These are phyloP conservation scores for Stygiomarasmius scandens DNA, from an alignment of 1,284 basidiomycete species.

Conservation along the genomic window DNA sequence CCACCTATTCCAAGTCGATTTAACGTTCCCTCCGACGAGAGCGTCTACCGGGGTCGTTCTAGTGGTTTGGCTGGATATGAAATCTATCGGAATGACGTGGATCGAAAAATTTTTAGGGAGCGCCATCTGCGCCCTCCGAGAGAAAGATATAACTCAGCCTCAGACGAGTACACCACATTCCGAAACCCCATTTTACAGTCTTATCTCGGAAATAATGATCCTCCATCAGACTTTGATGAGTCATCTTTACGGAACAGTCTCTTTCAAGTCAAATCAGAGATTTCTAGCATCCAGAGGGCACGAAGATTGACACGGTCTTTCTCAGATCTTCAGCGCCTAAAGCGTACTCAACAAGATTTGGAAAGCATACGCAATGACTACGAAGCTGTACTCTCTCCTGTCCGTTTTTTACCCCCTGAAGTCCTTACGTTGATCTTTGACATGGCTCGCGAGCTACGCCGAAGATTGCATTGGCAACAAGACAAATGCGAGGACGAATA, in stretches of 20 bases:
- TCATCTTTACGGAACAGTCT: neutral
- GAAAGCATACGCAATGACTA: neutral
- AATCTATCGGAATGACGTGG: neutral
- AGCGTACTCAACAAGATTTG: neutral
- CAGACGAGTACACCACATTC: neutral
- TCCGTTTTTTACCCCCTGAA: neutral
- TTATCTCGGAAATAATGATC: neutral
- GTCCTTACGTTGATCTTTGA: neutral
- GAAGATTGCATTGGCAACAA: neutral
- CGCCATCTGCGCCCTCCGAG: neutral
- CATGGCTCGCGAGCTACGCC: neutral
- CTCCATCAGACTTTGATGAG: neutral
- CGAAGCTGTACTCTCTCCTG: neutral
- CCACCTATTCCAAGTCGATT: neutral
- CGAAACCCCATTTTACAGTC: neutral
- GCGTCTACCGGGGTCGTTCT: neutral
- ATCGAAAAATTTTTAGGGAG: neutral
- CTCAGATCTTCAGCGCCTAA: neutral
- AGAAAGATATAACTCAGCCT: neutral
- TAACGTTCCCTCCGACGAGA: neutral
- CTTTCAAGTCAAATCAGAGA: neutral
- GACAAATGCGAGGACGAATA: neutral
- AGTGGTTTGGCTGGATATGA: neutral
- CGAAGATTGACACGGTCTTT: neutral
- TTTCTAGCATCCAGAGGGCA: neutral